Conservation (phyloP, 129 eudicot species). For the Pittosporum tobira region DNA sequence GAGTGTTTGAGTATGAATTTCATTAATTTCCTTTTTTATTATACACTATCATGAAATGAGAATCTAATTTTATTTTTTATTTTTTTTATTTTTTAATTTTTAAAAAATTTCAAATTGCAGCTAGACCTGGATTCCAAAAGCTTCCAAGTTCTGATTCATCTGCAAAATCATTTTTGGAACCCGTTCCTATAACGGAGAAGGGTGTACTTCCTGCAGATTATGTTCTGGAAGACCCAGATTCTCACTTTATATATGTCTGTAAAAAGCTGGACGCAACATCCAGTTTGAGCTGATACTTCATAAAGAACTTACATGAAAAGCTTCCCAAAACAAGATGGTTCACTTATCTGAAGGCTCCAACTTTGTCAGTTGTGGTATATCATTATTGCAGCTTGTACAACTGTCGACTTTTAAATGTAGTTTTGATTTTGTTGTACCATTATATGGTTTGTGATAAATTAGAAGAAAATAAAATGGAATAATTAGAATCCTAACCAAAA, state of each 20-base stretch:
- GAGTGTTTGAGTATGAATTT: too few relatives aligned
- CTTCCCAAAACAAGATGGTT: too few relatives aligned
- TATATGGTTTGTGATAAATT: too few relatives aligned
- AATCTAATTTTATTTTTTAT: too few relatives aligned
- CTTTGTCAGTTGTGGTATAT: slow-evolving; percentile 5
- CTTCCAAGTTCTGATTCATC: slow-evolving; percentile 44
- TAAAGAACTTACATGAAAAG: slow-evolving; percentile 8
- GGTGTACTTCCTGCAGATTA: slow-evolving; percentile 71
- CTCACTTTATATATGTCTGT: slow-evolving; percentile 89
- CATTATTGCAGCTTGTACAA: slow-evolving; percentile 24
- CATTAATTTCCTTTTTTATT: too few relatives aligned
- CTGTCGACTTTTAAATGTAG: not conserved
- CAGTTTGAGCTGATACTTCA: slow-evolving; percentile 21
- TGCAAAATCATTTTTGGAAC: slow-evolving; percentile 47
- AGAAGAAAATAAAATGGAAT: not conserved
- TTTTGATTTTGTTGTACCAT: too few relatives aligned
- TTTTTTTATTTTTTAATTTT: too few relatives aligned
- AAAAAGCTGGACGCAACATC: slow-evolving; percentile 37
- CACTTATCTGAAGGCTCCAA: too few relatives aligned
- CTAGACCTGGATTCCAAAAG: slow-evolving; percentile 79
- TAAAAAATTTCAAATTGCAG: slow-evolving; percentile 48
- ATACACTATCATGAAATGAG: too few relatives aligned
- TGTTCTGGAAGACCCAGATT: slow-evolving; percentile 88
- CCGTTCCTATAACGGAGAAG: slow-evolving; percentile 56
- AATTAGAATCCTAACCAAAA: not conserved